phyloP scores from a whole-genome alignment of 2,329 filamentous ascomycete genomes.

The Dothideomycetes sp. region DNA sequence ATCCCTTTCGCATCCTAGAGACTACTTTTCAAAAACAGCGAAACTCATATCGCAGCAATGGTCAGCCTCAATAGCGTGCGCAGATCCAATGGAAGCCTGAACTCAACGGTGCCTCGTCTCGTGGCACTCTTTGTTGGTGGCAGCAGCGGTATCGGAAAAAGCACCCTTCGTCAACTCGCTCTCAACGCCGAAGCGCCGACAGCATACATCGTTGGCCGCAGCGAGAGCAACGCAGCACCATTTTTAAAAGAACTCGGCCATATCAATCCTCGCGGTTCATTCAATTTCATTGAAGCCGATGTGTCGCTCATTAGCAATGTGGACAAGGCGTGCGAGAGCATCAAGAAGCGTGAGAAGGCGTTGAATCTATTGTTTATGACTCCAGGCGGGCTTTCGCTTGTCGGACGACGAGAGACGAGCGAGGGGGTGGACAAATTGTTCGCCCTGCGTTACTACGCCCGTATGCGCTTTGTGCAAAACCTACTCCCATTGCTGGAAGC shows the following conservation, averaged over 20 bases:
- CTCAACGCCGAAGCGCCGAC: background rate
- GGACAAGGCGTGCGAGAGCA: constrained; percentile 37
- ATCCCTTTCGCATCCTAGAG: no score
- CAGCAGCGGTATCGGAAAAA: constrained; percentile 12
- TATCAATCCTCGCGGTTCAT: constrained; percentile 11
- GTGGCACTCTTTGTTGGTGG: constrained; percentile 13
- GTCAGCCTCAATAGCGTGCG: constrained; percentile 1
- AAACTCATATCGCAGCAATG: background rate
- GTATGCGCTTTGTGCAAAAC: constrained; percentile 26
- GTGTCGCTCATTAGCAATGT: constrained; percentile 37
- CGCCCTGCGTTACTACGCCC: constrained; percentile 23
- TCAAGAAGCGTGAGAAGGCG: constrained; percentile 34
- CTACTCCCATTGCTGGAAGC: constrained; percentile 23
- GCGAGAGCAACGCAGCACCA: background rate
- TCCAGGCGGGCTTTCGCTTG: constrained; percentile 20
- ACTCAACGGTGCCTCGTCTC: constrained; percentile 2
- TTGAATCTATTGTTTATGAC: constrained; percentile 44
- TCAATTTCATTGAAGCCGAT: constrained; percentile 36
- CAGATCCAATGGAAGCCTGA: background rate
- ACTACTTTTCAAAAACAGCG: no score
- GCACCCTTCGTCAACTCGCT: constrained; percentile 10
- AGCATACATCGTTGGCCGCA: constrained; percentile 14
- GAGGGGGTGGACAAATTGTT: constrained; percentile 24
- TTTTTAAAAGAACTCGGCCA: background rate
- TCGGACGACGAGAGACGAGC: constrained; percentile 15